Conservation (phyloP, 2,329 filamentous ascomycete species). For the Colletotrichum salicis region DNA sequence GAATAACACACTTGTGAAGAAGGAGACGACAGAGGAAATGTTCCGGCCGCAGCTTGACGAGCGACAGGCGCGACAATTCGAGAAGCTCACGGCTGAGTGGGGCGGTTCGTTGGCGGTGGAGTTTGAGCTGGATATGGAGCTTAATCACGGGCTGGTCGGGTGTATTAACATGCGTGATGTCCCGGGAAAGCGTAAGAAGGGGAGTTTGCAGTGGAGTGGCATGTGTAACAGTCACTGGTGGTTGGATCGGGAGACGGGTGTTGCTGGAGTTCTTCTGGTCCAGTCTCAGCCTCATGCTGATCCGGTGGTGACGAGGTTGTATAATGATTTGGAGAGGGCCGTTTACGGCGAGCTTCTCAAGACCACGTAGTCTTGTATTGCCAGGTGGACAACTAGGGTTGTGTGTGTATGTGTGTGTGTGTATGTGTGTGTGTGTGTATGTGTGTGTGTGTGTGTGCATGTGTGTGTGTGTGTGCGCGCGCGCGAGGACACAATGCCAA, state of each 20-base stretch:
- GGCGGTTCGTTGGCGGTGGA: slow-evolving; percentile 47
- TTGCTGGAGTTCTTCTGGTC: slow-evolving; percentile 52
- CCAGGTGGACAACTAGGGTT: background rate
- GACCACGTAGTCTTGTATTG: background rate
- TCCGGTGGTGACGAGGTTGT: slow-evolving; percentile 46
- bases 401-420: too few species aligned
- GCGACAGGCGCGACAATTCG: slow-evolving; percentile 40
- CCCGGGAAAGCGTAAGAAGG: slow-evolving; percentile 51
- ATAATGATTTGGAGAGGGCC: slow-evolving; percentile 51
- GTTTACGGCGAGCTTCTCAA: slow-evolving; percentile 47
- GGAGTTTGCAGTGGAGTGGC: slow-evolving; percentile 57
- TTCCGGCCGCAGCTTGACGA: slow-evolving; percentile 53
- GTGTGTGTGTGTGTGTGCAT: too few species aligned
- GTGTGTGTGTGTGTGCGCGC: too few species aligned
- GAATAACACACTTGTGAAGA: slow-evolving; percentile 43
- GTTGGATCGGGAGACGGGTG: slow-evolving; percentile 50
- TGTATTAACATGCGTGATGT: slow-evolving; percentile 52
- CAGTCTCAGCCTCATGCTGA: slow-evolving; percentile 53
- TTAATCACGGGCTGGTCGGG: slow-evolving; percentile 53
- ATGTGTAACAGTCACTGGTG: slow-evolving; percentile 55
- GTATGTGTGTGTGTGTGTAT: too few species aligned
- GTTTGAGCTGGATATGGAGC: slow-evolving; percentile 44
- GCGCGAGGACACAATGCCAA: too few species aligned
- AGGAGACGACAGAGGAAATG: slow-evolving; percentile 47
- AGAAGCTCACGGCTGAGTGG: slow-evolving; percentile 36